phyloP scores from a whole-genome alignment of 805 yeast genomes.

The Yarrowia phangngaensis region DNA sequence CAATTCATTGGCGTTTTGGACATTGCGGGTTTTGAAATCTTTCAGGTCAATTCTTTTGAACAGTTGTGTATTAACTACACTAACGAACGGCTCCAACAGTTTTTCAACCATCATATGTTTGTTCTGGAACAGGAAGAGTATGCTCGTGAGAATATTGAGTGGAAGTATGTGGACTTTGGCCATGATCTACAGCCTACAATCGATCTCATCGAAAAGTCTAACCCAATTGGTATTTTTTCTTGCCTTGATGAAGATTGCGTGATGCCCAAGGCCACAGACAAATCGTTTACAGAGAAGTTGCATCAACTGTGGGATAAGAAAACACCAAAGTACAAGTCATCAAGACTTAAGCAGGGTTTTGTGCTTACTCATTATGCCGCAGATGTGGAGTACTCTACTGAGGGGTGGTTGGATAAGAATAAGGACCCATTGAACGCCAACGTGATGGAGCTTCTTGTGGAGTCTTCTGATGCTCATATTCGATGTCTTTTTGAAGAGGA shows the following conservation, averaged over 20 bases:
- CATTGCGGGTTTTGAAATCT: slow-evolving; percentile 96
- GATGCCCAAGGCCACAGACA: slow-evolving; percentile 84
- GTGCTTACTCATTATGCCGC: slow-evolving; percentile 92
- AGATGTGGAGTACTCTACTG: slow-evolving; percentile 86
- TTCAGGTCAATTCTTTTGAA: slow-evolving; percentile 91
- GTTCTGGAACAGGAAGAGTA: slow-evolving; percentile 98
- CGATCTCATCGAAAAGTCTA: slow-evolving; percentile 73
- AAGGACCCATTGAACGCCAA: slow-evolving; percentile 87
- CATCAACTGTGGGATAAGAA: slow-evolving; percentile 57
- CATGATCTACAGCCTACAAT: slow-evolving; percentile 92
- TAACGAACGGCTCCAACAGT: slow-evolving; percentile 94
- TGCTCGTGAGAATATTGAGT: slow-evolving; percentile 85
- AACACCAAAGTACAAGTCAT: slow-evolving; percentile 61
- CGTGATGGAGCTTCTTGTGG: slow-evolving; percentile 55
- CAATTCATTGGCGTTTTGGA: slow-evolving; percentile 81
- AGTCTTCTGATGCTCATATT: slow-evolving; percentile 57
- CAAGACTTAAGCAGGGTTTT: slow-evolving; percentile 73
- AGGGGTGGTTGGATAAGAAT: slow-evolving; percentile 91
- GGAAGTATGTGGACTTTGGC: slow-evolving; percentile 94
- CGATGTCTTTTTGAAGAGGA: slow-evolving; percentile 50
- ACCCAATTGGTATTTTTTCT: slow-evolving; percentile 78
- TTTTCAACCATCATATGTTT: slow-evolving; percentile 91
- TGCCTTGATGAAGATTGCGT: slow-evolving; percentile 92
- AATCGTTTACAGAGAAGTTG: slow-evolving; percentile 75
- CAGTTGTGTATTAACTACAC: slow-evolving; percentile 92